phyloP scores from a whole-genome alignment of 768 basidiomycete genomes.

The Tulasnella sp. region DNA sequence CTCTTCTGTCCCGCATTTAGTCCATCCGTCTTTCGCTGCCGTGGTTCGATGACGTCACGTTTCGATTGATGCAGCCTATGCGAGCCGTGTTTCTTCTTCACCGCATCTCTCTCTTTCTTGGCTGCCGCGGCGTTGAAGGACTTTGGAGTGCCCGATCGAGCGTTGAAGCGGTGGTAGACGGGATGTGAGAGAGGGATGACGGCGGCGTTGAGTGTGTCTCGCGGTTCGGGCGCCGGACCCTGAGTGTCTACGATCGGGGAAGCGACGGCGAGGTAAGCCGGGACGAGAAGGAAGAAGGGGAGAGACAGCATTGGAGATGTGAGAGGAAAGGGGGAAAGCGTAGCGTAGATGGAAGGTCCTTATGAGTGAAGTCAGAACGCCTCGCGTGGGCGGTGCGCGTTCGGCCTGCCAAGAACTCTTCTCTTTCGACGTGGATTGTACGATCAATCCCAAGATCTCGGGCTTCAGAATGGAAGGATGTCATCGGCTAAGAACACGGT shows the following conservation, averaged over 20 bases:
- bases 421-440: too few relatives aligned
- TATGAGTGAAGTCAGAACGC: background rate
- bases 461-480: background rate
- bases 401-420: background rate
- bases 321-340: background rate
- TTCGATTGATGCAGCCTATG: too few relatives aligned
- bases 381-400: background rate
- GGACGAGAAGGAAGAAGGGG: background rate
- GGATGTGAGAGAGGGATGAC: background rate
- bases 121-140: background rate
- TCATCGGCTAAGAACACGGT: background rate
- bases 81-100: background rate
- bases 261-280: background rate
- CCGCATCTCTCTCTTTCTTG: background rate
- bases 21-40: background rate
- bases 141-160: background rate
- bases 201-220: background rate
- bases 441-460: background rate
- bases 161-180: background rate
- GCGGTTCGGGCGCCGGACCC: background rate
- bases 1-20: too few relatives aligned
- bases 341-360: background rate
- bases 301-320: background rate
- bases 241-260: background rate
- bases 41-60: background rate